Base-by-base conservation (phyloP, 495 filamentous ascomycete genomes). In the Darksidea phi region DNA sequence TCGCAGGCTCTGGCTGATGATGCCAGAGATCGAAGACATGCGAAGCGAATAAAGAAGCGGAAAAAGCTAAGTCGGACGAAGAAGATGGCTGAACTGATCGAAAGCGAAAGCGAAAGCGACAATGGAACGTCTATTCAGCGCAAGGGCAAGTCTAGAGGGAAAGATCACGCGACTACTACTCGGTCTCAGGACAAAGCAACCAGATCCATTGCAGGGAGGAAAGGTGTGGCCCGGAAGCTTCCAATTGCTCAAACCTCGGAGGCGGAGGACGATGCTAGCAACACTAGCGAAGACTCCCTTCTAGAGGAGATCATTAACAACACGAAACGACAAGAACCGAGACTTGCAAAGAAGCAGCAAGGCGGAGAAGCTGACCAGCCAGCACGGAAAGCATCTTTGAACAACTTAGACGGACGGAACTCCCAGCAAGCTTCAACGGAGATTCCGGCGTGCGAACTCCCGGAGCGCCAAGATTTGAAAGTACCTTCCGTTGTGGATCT, bases 11-110 rank as follows among this genome's bases (percentile, higher is more conserved):
- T n/a, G n/a, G 8, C 8, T 10, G 46, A 52, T 15, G 38, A 45
- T 24, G 51, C 25, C 7, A 60, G 46, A 42, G 26, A 20, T 15
- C 25, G 26, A n/a, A 32, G 52, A 18, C 20, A 46, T 26, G 23
- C 15, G 8, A 60, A 57, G 52, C 42, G 61, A 53, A 48, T 48
- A 1, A 55, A 57, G 36, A 68, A 67, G 54, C 48, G 59, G 1
- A 47, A 48, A 15, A 63, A 41, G 34, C 18, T 53, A 50, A 26
- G 12, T 32, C 26, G 21, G 36, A 13, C n/a, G 12, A 32, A 54
- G 25, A 34, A 53, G 54, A 5, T 21, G 12, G 6, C 8, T 1
- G 7, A 4, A 50, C 4, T 2, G 21, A 18, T 36, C 15, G 25
- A 50, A 38, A 63, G 51, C 32, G 37, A 28, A 36, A 46, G 48